phyloP scores from a whole-genome alignment of 176 grass and related monocot genomes.

The Musa troglodytarum region DNA sequence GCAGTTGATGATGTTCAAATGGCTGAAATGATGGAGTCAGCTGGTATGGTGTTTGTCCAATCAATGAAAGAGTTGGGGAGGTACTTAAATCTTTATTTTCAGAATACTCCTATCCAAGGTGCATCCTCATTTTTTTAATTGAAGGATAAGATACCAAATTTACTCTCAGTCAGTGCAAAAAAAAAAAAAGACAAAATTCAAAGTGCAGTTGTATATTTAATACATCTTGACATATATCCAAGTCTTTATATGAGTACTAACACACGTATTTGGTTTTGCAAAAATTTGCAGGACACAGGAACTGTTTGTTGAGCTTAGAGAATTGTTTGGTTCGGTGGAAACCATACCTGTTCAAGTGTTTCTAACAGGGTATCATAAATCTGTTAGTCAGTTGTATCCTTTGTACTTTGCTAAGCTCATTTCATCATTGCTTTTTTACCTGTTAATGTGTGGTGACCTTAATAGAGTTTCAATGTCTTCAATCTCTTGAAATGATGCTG shows the following conservation, averaged over 20 bases:
- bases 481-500: neutral
- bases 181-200: neutral
- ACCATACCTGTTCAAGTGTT: slow-evolving; percentile 49
- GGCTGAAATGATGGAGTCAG: slow-evolving; percentile 28
- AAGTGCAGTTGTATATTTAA: neutral
- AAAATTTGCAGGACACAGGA: slow-evolving; percentile 44
- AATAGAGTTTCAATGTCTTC: neutral
- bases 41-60: slow-evolving; percentile 38
- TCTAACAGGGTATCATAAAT: slow-evolving; percentile 43
- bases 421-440: neutral
- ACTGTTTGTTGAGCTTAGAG: slow-evolving; percentile 51
- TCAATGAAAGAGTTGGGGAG: slow-evolving; percentile 30
- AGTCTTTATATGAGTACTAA: neutral
- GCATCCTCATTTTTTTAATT: neutral
- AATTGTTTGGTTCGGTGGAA: slow-evolving; percentile 45
- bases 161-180: too few species aligned
- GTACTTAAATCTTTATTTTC: slow-evolving; percentile 17
- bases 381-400: neutral
- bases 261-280: neutral
- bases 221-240: neutral
- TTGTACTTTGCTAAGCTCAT: neutral
- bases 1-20: slow-evolving; percentile 24
- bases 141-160: too few species aligned
- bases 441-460: neutral
- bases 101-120: neutral